phyloP scores from a whole-genome alignment of 1,139 yeast species.

The Candida labiduridarum region DNA sequence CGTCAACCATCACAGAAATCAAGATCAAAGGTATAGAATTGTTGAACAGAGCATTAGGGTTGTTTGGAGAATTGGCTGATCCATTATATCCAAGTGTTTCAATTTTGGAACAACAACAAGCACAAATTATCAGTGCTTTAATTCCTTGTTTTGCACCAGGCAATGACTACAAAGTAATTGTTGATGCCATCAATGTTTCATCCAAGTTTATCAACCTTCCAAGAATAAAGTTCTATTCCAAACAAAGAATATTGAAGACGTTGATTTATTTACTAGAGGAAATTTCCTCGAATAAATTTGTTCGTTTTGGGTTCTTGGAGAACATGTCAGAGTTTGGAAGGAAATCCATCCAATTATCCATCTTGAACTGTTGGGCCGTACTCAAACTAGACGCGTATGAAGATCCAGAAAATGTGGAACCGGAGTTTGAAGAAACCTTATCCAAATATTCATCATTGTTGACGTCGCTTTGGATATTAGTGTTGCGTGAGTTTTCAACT shows the following conservation, averaged over 20 bases:
- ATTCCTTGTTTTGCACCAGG: conserved; percentile 84
- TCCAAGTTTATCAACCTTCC: conserved; percentile 69
- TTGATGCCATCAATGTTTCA: conserved; percentile 76
- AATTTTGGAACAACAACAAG: conserved; percentile 88
- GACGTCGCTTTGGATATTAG: conserved; percentile 77
- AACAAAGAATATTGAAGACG: conserved; percentile 66
- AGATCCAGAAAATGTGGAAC: conserved; percentile 33
- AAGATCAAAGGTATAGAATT: conserved; percentile 69
- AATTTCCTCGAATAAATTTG: conserved; percentile 46
- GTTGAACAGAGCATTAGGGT: conserved; percentile 44
- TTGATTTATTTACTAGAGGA: conserved; percentile 71
- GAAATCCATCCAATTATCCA: conserved; percentile 66
- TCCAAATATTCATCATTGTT: conserved; percentile 60
- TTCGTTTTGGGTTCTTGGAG: conserved; percentile 46
- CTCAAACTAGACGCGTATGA: conserved; percentile 55
- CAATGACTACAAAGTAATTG: conserved; percentile 73
- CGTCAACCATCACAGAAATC: conserved; percentile 64
- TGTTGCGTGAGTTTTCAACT: conserved; percentile 73
- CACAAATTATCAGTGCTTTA: conserved; percentile 88
- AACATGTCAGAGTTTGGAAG: conserved; percentile 55
- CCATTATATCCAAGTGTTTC: conserved; percentile 75
- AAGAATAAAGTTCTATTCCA: conserved; percentile 50
- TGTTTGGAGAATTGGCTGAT: conserved; percentile 65
- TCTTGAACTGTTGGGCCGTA: conserved; percentile 89
- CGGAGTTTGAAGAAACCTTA: conserved; percentile 47